Base-by-base conservation (phyloP, 2,329 filamentous ascomycete species). In the Elsinoe necatrix region DNA sequence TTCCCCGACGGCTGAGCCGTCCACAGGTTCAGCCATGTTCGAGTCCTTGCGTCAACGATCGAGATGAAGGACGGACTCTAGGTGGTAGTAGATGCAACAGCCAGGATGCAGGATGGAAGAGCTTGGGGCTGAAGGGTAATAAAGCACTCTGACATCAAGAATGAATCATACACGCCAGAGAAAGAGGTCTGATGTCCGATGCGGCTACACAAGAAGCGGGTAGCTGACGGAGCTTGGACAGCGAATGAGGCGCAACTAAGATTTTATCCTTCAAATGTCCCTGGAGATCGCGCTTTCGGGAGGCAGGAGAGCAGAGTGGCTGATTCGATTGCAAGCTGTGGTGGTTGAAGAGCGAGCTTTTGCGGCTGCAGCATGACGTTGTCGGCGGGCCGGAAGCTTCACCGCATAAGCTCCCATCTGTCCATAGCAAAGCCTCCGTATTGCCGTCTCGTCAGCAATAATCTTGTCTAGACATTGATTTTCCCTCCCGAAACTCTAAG, bases 91-190 rank as follows among this genome's bases (percentile, higher is more conserved):
- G 6, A 45, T 45, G 14, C 41, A 45, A 45, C n/a, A 20, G 41
- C 41, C 41, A 23, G 21, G 41, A 25, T 23, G 20, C 18, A 45
- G 20, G 16, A 42, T n/a, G 7, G 41, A 25, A 25, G 23, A 23
- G 5, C 25, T 5, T 45, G 16, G 21, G 41, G 41, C 41, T 45
- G 41, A 45, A 45, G 41, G 41, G 18, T 45, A 4, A 8, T 25
- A 25, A 29, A 45, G 41, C 23, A 25, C 12, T 12, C 41, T 45
- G 41, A 45, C 41, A 45, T 45, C 41, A 45, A 45, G 41, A 20
- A n/a, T 45, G 41, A 45, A 45, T 45, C 41, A 45, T 45, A 4
- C 12, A 45, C 41, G 41, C 41, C 41, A 45, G 20, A 18, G 41
- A 21, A 25, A 12, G 41, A 45, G 21, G 41, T 45, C 34, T 25